Conservation (phyloP, 441 rosid species). For the Erysimum cheiri region DNA sequence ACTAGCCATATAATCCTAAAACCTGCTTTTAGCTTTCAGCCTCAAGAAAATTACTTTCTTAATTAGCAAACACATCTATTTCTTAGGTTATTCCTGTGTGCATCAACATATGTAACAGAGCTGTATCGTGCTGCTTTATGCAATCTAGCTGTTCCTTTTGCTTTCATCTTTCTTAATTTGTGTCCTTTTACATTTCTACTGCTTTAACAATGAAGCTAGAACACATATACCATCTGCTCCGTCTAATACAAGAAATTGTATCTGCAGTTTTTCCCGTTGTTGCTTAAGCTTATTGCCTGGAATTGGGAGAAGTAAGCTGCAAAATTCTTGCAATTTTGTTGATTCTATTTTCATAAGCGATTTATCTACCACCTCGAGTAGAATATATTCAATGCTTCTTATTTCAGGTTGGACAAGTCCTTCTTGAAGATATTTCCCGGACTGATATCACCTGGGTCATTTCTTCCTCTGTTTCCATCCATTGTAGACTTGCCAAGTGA, state of each 20-base stretch:
- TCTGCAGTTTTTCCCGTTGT: slow-evolving; percentile 91
- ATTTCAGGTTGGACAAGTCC: slow-evolving; percentile 77
- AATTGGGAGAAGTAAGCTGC: slow-evolving; percentile 85
- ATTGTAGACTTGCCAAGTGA: slow-evolving; percentile 90
- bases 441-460: slow-evolving; percentile 85
- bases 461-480: slow-evolving; percentile 93
- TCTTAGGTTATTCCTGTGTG: background rate
- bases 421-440: slow-evolving; percentile 82
- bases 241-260: slow-evolving; percentile 37
- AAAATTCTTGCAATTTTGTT: slow-evolving; percentile 1
- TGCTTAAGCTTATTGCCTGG: slow-evolving; percentile 96
- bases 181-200: slow-evolving; percentile 3
- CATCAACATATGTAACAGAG: background rate
- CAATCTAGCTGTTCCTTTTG: slow-evolving; percentile 11
- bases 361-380: background rate
- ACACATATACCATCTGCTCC: slow-evolving; percentile 2
- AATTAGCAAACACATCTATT: background rate
- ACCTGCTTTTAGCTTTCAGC: slow-evolving; percentile 20
- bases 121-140: background rate
- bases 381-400: background rate
- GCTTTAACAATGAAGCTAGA: slow-evolving; percentile 33
- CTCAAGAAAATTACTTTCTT: background rate
- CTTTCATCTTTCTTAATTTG: slow-evolving; percentile 1
- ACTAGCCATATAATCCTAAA: slow-evolving; percentile 18
- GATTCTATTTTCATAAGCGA: background rate